phyloP scores from a whole-genome alignment of 768 basidiomycete genomes.

The Rhizopogon sp. region DNA sequence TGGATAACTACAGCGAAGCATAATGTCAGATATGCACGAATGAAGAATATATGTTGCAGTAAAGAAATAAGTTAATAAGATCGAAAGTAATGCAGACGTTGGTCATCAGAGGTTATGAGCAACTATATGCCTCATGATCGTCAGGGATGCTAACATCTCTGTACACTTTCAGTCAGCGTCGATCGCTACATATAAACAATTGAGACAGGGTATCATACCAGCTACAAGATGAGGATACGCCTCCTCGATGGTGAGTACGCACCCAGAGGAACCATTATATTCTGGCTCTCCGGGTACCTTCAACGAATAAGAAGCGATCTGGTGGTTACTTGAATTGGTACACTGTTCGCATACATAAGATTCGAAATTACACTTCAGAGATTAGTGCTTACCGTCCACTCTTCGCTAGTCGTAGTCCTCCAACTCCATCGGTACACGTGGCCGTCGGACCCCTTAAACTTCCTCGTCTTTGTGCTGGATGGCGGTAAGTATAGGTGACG shows the following conservation, averaged over 20 bases:
- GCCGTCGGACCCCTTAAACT: conserved; percentile 55
- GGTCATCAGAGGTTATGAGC: conserved; percentile 36
- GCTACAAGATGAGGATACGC: conserved; percentile 48
- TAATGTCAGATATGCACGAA: conserved; percentile 5
- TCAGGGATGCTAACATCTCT: conserved; percentile 59
- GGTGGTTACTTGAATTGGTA: conserved; percentile 42
- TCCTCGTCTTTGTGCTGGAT: conserved; percentile 39
- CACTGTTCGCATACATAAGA: conserved; percentile 35
- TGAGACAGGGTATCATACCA: conserved; percentile 34
- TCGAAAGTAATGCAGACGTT: background rate
- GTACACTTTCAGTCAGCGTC: conserved; percentile 10
- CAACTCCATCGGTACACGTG: conserved; percentile 60
- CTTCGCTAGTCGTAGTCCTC: conserved; percentile 42
- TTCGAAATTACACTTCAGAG: background rate
- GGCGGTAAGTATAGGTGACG: conserved; percentile 2
- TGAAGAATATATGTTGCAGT: conserved; percentile 1
- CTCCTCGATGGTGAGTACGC: conserved; percentile 61
- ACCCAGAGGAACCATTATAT: conserved; percentile 52
- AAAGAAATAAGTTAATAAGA: conserved; percentile 7
- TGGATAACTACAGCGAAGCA: background rate
- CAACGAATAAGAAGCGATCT: conserved; percentile 58
- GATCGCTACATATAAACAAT: background rate
- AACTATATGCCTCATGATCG: conserved; percentile 61
- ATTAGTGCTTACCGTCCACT: conserved; percentile 54
- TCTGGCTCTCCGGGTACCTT: conserved; percentile 51